These are phyloP conservation scores for Ceratorhiza oryzae-sativae DNA, from an alignment of 1,284 basidiomycete species.

Conservation along the genomic window DNA sequence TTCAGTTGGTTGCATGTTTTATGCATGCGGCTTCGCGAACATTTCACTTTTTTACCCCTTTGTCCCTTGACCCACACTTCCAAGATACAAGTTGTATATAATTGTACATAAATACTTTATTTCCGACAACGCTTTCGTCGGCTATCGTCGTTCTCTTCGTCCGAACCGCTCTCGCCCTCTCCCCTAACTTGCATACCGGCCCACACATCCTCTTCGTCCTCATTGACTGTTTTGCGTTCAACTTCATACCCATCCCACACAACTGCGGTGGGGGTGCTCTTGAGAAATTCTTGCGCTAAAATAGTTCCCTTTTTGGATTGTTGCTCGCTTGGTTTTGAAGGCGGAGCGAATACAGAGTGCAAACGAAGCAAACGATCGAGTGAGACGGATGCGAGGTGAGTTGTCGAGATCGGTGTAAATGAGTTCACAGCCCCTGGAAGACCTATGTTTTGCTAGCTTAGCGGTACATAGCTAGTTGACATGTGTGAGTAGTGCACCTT, in stretches of 20 bases:
- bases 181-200: constrained; percentile 49
- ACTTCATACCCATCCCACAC: constrained; percentile 48
- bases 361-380: constrained; percentile 78
- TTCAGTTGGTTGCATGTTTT: not conserved
- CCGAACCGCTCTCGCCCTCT: constrained; percentile 54
- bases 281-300: constrained; percentile 72
- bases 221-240: constrained; percentile 42
- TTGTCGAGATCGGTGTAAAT: constrained; percentile 56
- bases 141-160: constrained; percentile 47
- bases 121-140: constrained; percentile 14
- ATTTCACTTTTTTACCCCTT: not conserved
- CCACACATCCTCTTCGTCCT: constrained; percentile 56
- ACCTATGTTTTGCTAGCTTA: constrained; percentile 55
- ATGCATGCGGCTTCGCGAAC: not conserved
- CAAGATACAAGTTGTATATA: not conserved
- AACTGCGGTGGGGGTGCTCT: constrained; percentile 67
- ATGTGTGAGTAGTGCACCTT: constrained; percentile 58
- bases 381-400: constrained; percentile 63
- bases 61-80: not conserved
- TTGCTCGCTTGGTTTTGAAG: constrained; percentile 61
- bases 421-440: constrained; percentile 73
- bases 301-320: constrained; percentile 65
- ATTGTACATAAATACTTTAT: not conserved
- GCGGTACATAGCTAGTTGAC: too few relatives aligned
- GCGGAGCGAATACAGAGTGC: constrained; percentile 69